Base-by-base conservation (phyloP, 169 alveolate species). In the Condylostoma magnum region DNA sequence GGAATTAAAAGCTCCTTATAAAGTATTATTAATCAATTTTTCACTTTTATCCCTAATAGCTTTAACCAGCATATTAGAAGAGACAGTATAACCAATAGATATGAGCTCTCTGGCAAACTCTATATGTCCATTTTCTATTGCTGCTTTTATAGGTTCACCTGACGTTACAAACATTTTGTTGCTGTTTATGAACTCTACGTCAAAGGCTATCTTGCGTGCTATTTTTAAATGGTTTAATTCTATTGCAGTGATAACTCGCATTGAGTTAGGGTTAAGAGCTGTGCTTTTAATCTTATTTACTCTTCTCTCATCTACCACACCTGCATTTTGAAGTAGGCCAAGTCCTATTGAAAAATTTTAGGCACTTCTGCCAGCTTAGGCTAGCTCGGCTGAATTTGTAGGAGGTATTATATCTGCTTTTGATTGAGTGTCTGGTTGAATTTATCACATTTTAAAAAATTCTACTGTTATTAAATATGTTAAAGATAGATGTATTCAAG, bases 21-120 rank as follows among this genome's bases (percentile, higher is more conserved):
- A 2, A 2, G 47, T 66, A 43, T 47, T 43, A 46, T 25, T 6
- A 6, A 66, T 66, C 12, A 31, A 12, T 20, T 25, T 18, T 22
- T 20, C 53, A 22, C 48, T 18, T 22, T 66, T 47, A 27, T 66
- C 22, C 18, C 30, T 66, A 1, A 66, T 47, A 28, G 75, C 75
- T 41, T 47, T 31, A 10, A 66, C 36, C 8, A 66, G n/a, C 10
- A 66, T 20, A 6, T 30, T 47, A 25, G 41, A 18, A 10, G 31
- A 2, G 8, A 15, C 25, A 10, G 33, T 0, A 30, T 66, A 66
- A 12, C 65, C 65, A 2, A 4, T n/a, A 0, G 25, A 25, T 20
- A 46, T 1, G 10, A 66, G 4, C 25, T 66, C 75, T 8, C 31
- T 15, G 20, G 75, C 65, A 27, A 66, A 47, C 2, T 41, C 60